Conservation (phyloP, 2,329 filamentous ascomycete genomes). For the Penicillium oxalicum region DNA sequence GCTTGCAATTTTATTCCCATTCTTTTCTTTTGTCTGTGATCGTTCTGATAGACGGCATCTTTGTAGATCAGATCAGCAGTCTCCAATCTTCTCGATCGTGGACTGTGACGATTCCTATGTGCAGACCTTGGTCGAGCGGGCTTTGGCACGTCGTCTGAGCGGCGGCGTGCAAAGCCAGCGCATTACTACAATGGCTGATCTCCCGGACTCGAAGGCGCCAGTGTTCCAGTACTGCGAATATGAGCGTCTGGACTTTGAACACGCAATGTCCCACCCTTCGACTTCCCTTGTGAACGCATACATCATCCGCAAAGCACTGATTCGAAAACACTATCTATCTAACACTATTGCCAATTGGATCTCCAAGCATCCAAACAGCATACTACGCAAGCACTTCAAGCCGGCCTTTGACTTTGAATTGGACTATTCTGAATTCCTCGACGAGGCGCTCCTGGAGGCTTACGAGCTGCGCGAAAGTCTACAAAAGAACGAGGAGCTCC, state of each 20-base stretch:
- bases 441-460: conserved; percentile 84
- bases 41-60: conserved; percentile 30
- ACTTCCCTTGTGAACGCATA: conserved; percentile 78
- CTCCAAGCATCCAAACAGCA: conserved; percentile 69
- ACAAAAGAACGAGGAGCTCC: conserved; percentile 60
- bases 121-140: conserved; percentile 72
- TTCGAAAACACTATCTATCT: conserved; percentile 89
- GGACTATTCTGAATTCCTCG: conserved; percentile 93
- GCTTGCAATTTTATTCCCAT: neutral
- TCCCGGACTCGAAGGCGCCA: conserved; percentile 43
- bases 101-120: conserved; percentile 87
- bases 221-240: conserved; percentile 80
- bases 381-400: conserved; percentile 66
- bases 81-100: conserved; percentile 63
- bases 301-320: conserved; percentile 90
- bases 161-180: conserved; percentile 47
- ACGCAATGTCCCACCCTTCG: conserved; percentile 56
- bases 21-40: neutral
- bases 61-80: conserved; percentile 32
- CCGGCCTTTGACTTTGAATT: conserved; percentile 82
- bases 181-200: conserved; percentile 46
- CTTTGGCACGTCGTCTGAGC: conserved; percentile 61
- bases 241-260: conserved; percentile 79
- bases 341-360: conserved; percentile 79
- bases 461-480: conserved; percentile 80